phyloP scores from a whole-genome alignment of 345 rosid genomes.

The Moringa oleifera region DNA sequence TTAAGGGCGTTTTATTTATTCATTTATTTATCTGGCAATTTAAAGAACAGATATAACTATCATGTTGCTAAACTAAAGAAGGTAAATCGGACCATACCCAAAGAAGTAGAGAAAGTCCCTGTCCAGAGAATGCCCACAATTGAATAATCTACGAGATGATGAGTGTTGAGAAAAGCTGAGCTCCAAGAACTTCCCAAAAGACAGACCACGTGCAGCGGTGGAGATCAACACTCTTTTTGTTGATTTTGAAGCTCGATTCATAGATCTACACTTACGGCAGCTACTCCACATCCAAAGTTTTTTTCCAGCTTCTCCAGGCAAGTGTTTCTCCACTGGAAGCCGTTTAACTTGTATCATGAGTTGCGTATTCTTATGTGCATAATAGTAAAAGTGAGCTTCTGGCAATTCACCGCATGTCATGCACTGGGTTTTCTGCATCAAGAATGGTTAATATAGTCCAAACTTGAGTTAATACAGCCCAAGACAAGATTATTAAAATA shows the following conservation, averaged over 20 bases:
- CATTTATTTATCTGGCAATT: background rate
- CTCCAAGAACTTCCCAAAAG: conserved; percentile 95
- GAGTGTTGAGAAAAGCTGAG: conserved; percentile 64
- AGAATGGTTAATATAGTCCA: conserved; percentile 24
- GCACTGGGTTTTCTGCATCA: conserved; percentile 66
- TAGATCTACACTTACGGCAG: conserved; percentile 68
- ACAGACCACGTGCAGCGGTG: conserved; percentile 64
- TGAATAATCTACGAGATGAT: conserved; percentile 36
- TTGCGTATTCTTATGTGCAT: conserved; percentile 80
- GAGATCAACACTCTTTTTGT: conserved; percentile 84
- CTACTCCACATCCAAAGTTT: conserved; percentile 99
- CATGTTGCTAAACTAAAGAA: too few species aligned
- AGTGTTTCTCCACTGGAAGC: conserved; percentile 28
- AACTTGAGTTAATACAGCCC: conserved; percentile 2
- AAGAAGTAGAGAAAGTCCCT: conserved; percentile 83
- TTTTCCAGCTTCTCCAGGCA: conserved; percentile 68
- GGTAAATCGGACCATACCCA: conserved; percentile 53
- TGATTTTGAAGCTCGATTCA: conserved; percentile 40
- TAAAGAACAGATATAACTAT: background rate
- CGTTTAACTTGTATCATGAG: conserved; percentile 68
- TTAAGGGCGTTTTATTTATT: too few species aligned
- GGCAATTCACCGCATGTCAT: conserved; percentile 54
- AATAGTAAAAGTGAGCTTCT: conserved; percentile 72
- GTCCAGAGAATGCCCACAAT: conserved; percentile 82
- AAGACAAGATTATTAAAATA: background rate